Conservation (phyloP, 306 rosid species). For the Hippophae rhamnoides region DNA sequence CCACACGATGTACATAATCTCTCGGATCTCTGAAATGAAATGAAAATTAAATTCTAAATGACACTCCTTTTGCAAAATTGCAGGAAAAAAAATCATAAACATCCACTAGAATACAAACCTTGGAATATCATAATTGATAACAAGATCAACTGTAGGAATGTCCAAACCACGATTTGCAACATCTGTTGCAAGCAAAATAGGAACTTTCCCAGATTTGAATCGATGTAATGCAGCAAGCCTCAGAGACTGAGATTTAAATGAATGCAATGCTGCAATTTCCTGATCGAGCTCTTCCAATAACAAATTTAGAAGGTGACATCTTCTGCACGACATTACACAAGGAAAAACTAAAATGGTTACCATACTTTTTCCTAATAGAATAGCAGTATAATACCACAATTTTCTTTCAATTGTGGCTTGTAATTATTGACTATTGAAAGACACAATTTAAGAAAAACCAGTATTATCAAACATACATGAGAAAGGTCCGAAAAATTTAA, state of each 20-base stretch:
- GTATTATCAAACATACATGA: not conserved
- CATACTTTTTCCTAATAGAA: not conserved
- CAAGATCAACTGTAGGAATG: constrained; percentile 85
- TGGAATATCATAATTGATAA: constrained; percentile 81
- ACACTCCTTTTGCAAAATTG: constrained; percentile 2
- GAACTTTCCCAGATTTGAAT: constrained; percentile 73
- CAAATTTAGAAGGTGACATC: constrained; percentile 61
- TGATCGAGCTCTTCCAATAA: constrained; percentile 80
- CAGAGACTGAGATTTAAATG: constrained; percentile 65
- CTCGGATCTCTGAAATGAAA: constrained; percentile 48
- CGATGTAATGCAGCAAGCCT: constrained; percentile 70
- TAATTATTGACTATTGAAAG: not conserved
- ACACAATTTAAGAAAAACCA: constrained; percentile 4
- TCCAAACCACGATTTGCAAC: constrained; percentile 93
- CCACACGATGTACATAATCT: constrained; percentile 89
- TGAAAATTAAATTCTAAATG: constrained; percentile 12
- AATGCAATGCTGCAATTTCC: constrained; percentile 60
- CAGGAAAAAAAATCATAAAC: constrained; percentile 8
- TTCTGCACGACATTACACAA: constrained; percentile 37
- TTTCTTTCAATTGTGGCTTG: no score
- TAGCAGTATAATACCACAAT: no score
- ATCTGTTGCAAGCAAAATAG: constrained; percentile 83
- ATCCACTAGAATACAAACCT: constrained; percentile 35
- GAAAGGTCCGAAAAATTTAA: constrained; percentile 5
- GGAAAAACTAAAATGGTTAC: not conserved